A percentile compares a stretch with the other conserved stretches of the same genome.
Evolutionary conservation across 1,284 basidiomycete genomes (phyloP).

Genomic region (Trametes versicolor): DNA sequence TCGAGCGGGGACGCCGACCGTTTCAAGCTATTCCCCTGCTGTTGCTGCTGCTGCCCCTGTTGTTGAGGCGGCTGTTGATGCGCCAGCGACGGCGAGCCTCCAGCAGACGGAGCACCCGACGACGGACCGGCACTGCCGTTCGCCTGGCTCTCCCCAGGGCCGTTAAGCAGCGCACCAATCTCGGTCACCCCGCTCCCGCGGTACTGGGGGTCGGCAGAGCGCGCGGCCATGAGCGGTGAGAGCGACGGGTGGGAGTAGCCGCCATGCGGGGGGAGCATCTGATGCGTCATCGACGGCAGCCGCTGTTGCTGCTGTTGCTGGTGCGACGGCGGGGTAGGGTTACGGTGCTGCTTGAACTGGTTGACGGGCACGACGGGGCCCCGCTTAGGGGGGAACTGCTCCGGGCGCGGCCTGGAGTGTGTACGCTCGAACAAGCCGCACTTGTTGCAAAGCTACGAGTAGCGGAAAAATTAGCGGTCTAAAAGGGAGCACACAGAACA

Average conservation of each 20-base stretch:
- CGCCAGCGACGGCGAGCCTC: slow-evolving; percentile 26
- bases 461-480: slow-evolving; percentile 7
- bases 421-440: slow-evolving; percentile 86
- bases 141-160: slow-evolving; percentile 29
- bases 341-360: slow-evolving; percentile 43
- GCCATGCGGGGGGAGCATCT: slow-evolving; percentile 52
- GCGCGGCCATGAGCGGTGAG: slow-evolving; percentile 50
- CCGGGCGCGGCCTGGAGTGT: slow-evolving; percentile 79
- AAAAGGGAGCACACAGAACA: background rate
- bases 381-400: slow-evolving; percentile 83
- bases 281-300: slow-evolving; percentile 38
- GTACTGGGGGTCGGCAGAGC: slow-evolving; percentile 33
- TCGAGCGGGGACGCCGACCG: slow-evolving; percentile 31
- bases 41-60: slow-evolving; percentile 17
- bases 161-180: slow-evolving; percentile 43
- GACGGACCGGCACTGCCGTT: slow-evolving; percentile 18
- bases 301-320: slow-evolving; percentile 21
- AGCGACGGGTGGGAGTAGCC: slow-evolving; percentile 60
- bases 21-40: slow-evolving; percentile 27
- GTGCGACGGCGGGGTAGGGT: slow-evolving; percentile 48
- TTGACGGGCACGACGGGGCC: slow-evolving; percentile 64
- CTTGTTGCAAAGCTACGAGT: slow-evolving; percentile 81
- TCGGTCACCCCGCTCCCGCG: slow-evolving; percentile 36
- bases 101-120: slow-evolving; percentile 19
- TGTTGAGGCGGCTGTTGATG: slow-evolving; percentile 22